Conservation (phyloP, 495 filamentous ascomycete species). For the Aspergillus homomorphus region DNA sequence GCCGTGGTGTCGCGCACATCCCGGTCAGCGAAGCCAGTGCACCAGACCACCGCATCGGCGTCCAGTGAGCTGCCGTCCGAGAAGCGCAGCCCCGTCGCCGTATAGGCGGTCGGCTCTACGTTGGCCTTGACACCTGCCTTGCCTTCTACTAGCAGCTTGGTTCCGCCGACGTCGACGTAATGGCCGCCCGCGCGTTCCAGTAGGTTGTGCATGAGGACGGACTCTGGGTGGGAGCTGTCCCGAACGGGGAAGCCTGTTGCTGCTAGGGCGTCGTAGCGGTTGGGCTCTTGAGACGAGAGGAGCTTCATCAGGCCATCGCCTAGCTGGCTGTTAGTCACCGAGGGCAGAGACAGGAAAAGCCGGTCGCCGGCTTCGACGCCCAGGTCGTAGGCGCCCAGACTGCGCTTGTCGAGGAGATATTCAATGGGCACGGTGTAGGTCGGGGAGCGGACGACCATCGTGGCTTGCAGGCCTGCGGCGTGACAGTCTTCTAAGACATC, state of each 20-base stretch:
- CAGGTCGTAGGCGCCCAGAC: slow-evolving; percentile 23
- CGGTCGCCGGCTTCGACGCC: slow-evolving; percentile 21
- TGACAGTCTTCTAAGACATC: slow-evolving; percentile 46
- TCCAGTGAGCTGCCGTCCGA: slow-evolving; percentile 32
- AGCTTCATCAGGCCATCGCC: slow-evolving; percentile 10
- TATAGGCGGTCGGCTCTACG: slow-evolving; percentile 27
- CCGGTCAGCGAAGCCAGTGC: slow-evolving; percentile 33
- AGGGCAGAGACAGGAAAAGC: slow-evolving; percentile 15
- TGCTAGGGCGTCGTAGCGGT: slow-evolving; percentile 18
- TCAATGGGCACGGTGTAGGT: slow-evolving; percentile 35
- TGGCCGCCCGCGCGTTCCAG: slow-evolving; percentile 32
- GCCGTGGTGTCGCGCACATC: slow-evolving; percentile 24
- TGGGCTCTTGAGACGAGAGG: slow-evolving; percentile 19
- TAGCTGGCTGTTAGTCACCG: slow-evolving; percentile 18
- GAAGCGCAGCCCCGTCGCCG: slow-evolving; percentile 30
- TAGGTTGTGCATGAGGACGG: slow-evolving; percentile 21
- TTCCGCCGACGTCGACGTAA: slow-evolving; percentile 41
- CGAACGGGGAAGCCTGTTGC: slow-evolving; percentile 21
- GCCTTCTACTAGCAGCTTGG: slow-evolving; percentile 29
- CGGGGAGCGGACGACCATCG: slow-evolving; percentile 38
- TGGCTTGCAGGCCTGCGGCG: slow-evolving; percentile 31
- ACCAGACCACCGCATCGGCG: slow-evolving; percentile 38
- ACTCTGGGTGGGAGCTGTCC: slow-evolving; percentile 18
- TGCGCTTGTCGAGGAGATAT: slow-evolving; percentile 15
- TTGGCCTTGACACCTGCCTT: slow-evolving; percentile 29